Base-by-base conservation (phyloP, 2,329 filamentous ascomycete genomes). In the Fusarium multiceps region DNA sequence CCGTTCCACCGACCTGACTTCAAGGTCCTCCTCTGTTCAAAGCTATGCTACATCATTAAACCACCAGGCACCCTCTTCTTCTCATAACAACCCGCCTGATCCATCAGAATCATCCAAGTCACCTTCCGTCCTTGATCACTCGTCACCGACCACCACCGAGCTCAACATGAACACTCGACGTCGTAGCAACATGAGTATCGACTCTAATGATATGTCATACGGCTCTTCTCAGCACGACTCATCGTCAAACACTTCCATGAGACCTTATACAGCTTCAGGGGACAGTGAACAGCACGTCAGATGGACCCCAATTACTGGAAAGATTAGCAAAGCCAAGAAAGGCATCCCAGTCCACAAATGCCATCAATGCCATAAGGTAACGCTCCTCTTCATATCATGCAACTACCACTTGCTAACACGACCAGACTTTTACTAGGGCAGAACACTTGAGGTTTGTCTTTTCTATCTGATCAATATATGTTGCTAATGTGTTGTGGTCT, bases 351-450 rank as follows among this genome's bases (percentile, higher is more conserved):
- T 88, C 55, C 86, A 88, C 74, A 82, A 79, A 4, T 88, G 86
- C 68, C 82, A 87, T 8, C 78, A 80, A 56, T 88, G 86, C 69
- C 77, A 82, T 20, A 88, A 87, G 82, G 85, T 87, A 78, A 40
- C 60, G 45, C 56, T 40, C 41, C 45, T 42, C 41, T 30, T 37
- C n/a, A 8, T 20, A 37, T 18, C 10, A 48, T 27, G 27, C 8
- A 27, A 45, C 40, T 46, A 25, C 66, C 48, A 21, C 41, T 27
- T 40, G 62, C 51, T 66, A 30, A 70, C 47, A 18, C 37, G 49
- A 20, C 20, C 11, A 89, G 88, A 89, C 86, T 3, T 90, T 90
- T 66, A 89, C 87, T 14, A 82, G 88, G 73, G 88, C 88, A 30
- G 88, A 90, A 73, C 88, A 90, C 77, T 78, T 90, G 43, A 86